Conservation (phyloP, 768 basidiomycete genomes). For the Kwoniella dejecticola region DNA sequence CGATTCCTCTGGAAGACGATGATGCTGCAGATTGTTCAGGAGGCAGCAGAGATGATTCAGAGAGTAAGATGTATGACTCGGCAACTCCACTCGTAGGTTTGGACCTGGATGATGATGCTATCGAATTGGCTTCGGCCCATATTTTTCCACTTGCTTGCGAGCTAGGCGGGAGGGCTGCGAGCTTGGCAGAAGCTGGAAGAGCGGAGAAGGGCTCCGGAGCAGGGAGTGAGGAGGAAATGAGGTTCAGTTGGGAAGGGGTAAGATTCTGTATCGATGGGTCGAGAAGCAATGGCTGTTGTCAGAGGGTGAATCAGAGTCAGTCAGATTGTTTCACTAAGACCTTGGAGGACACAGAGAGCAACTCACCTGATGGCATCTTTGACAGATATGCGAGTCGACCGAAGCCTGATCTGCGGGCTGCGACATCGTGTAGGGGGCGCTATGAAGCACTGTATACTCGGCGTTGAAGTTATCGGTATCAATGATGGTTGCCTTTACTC, state of each 20-base stretch:
- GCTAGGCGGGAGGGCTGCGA: constrained; percentile 57
- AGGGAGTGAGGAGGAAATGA: constrained; percentile 73
- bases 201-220: constrained; percentile 54
- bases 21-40: no score
- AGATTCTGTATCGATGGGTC: constrained; percentile 90
- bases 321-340: not conserved
- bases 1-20: constrained; percentile 60
- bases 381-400: constrained; percentile 33
- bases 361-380: constrained; percentile 49
- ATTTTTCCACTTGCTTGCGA: constrained; percentile 47
- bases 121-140: constrained; percentile 28
- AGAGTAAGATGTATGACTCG: constrained; percentile 41
- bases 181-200: constrained; percentile 53
- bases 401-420: not conserved
- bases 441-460: no score
- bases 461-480: no score
- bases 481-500: no score
- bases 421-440: no score
- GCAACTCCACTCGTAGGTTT: constrained; percentile 18
- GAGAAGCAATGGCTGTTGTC: constrained; percentile 72
- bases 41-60: constrained; percentile 59
- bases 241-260: constrained; percentile 82
- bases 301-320: not conserved
- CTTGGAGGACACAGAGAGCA: not conserved
- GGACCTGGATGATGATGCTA: constrained; percentile 7